A percentile compares a stretch with the other conserved stretches of the same genome.
Conservation (phyloP, 371 early-diverging fungal species). For the Mucor mucedo region DNA sequence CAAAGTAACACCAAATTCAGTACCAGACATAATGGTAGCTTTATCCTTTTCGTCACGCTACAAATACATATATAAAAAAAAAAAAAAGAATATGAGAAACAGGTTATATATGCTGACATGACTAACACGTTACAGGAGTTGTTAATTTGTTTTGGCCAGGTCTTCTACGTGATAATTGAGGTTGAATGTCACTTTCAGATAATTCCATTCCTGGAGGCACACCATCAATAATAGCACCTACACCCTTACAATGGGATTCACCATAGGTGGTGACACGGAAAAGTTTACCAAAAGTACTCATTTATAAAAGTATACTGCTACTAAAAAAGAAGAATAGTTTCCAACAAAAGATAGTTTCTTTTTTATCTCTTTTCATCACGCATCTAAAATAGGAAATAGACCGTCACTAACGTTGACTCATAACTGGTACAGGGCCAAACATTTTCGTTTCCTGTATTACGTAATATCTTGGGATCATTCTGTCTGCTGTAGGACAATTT, state of each 20-base stretch:
- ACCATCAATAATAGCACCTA: conserved; percentile 96
- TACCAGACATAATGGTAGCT: conserved; percentile 92
- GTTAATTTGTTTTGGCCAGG: conserved; percentile 96
- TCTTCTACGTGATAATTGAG: conserved; percentile 88
- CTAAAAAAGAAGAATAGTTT: conserved; percentile 10
- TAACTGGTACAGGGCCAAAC: conserved; percentile 5
- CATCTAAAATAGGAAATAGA: background rate
- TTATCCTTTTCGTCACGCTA: conserved; percentile 41
- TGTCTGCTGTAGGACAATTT: too few species aligned
- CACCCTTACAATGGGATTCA: conserved; percentile 97
- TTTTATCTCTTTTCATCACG: background rate
- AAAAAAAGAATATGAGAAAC: background rate
- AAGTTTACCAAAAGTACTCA: conserved; percentile 82
- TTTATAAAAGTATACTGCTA: conserved; percentile 26
- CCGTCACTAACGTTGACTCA: conserved; percentile 2
- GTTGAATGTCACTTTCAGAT: conserved; percentile 90
- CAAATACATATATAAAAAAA: background rate
- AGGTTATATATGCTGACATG: too few species aligned
- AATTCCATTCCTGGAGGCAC: conserved; percentile 93
- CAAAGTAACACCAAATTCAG: conserved; percentile 91
- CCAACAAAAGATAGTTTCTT: conserved; percentile 13
- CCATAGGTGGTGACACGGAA: conserved; percentile 96
- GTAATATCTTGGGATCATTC: too few species aligned
- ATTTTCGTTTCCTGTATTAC: too few species aligned
- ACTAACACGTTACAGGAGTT: conserved; percentile 77